Base-by-base conservation (phyloP, 257 asterid species). In the Parsonsia alboflavescens region DNA sequence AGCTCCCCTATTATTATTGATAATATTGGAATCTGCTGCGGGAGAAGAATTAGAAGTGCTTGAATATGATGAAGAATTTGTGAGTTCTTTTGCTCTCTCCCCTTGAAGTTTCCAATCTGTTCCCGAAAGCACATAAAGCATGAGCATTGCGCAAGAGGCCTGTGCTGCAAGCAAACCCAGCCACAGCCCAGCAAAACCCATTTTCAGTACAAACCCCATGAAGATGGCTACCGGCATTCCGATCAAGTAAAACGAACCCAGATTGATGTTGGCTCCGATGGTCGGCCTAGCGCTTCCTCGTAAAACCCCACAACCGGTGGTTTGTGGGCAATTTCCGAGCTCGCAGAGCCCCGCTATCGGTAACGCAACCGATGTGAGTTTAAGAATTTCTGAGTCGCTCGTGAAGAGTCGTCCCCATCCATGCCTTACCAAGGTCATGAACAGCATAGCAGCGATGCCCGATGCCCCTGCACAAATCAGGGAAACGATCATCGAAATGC, bases 191-290 rank as follows among this genome's bases (percentile, higher is more conserved):
- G 86, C 73, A 53, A 94, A 92, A 33, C 97, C 99, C 91, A 88
- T 78, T 45, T 89, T 85, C 45, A 92, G 6, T 48, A 81, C 87
- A 30, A 94, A 94, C 11, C 99, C 99, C 83, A 88, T 76, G 2
- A 90, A 19, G 24, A 94, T 81, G 0, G 97, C 93, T 68, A 92
- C 97, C n/a, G 99, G 99, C 97, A 94, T 89, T 33, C 99, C 99
- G 5, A 92, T 88, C 3, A 94, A 22, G 75, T 94, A 94, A 70
- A 94, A 94, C n/a, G 99, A 90, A 0, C 97, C 97, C 36, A 92
- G n/a, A 36, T 91, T 92, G 52, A 91, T 88, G 39, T 92, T 89
- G 0, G 99, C 97, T 36, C 97, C 97, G 10, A 80, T 82, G 0
- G 81, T 89, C 0, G 99, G 99, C 83, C 96, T 44, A 0, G 99